Evolutionary conservation across 768 basidiomycete species (phyloP).

Genomic region (Kwoniella dejecticola): DNA sequence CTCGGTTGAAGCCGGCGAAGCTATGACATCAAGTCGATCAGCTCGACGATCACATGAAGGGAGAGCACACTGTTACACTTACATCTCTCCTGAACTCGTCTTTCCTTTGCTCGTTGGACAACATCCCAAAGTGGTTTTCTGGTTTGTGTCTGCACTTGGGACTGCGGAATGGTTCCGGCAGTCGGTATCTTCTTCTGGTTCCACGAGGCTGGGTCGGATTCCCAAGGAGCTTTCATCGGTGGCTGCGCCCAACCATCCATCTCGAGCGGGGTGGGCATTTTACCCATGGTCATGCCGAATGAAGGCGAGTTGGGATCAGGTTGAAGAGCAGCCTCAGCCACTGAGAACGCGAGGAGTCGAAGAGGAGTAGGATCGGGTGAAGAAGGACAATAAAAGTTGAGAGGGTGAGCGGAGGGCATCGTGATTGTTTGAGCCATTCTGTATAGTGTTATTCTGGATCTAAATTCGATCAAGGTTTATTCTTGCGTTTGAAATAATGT

Average conservation of each 20-base stretch:
- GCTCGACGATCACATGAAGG: not conserved
- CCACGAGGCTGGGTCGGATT: constrained; percentile 3
- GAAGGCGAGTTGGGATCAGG: constrained; percentile 47
- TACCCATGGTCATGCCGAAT: constrained; percentile 18
- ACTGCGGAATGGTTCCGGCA: not conserved
- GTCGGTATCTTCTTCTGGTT: not conserved
- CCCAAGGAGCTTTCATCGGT: not conserved
- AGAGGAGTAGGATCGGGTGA: constrained; percentile 50
- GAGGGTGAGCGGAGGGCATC: constrained; percentile 19
- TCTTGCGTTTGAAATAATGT: not conserved
- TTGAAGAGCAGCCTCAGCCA: constrained; percentile 49
- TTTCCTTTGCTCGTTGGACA: constrained; percentile 33
- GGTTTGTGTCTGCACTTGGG: not conserved
- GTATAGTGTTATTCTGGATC: not conserved
- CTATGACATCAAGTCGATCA: not conserved
- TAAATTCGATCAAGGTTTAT: not conserved
- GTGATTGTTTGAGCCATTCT: constrained; percentile 36
- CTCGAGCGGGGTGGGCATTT: constrained; percentile 17
- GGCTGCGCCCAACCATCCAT: constrained; percentile 2
- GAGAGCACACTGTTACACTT: constrained; percentile 1
- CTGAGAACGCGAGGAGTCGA: constrained; percentile 43
- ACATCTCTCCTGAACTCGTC: constrained; percentile 24
- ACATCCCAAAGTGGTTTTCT: constrained; percentile 38
- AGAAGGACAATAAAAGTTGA: constrained; percentile 26
- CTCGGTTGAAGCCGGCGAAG: constrained; percentile 10